Evolutionary conservation across 2,329 filamentous ascomycete genomes (phyloP).

Genomic region (Alternaria viburni): DNA sequence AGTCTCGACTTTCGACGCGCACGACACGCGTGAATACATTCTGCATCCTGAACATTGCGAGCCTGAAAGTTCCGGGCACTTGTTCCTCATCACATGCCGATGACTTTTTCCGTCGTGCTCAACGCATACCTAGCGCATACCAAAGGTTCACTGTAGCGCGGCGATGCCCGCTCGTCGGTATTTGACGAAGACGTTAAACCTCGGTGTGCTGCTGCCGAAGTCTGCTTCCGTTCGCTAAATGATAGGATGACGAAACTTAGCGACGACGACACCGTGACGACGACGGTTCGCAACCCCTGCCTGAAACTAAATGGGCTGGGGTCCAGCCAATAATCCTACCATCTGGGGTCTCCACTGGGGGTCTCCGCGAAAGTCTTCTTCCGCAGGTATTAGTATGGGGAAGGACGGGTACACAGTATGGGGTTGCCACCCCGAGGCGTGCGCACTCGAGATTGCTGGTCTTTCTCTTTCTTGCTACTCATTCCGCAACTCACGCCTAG

Average conservation of each 20-base stretch:
- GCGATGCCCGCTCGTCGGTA: background rate
- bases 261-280: constrained; percentile 12
- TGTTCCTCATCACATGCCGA: background rate
- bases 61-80: background rate
- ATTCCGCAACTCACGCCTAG: background rate
- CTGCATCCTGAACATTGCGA: background rate
- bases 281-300: constrained; percentile 11
- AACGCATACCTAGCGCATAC: background rate
- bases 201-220: constrained; percentile 14
- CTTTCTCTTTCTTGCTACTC: background rate
- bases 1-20: background rate
- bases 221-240: background rate
- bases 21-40: background rate
- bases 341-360: constrained; percentile 28
- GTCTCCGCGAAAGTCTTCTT: constrained; percentile 7
- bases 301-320: constrained; percentile 11
- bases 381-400: background rate
- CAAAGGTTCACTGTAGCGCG: background rate
- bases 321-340: constrained; percentile 6
- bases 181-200: background rate
- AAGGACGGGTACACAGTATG: constrained; percentile 18
- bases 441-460: background rate
- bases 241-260: constrained; percentile 11
- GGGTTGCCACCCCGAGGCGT: background rate
- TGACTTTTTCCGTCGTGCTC: background rate